These are phyloP conservation scores for Umbellularia californica DNA, from an alignment of 164 flowering plant species.

Conservation along the genomic window DNA sequence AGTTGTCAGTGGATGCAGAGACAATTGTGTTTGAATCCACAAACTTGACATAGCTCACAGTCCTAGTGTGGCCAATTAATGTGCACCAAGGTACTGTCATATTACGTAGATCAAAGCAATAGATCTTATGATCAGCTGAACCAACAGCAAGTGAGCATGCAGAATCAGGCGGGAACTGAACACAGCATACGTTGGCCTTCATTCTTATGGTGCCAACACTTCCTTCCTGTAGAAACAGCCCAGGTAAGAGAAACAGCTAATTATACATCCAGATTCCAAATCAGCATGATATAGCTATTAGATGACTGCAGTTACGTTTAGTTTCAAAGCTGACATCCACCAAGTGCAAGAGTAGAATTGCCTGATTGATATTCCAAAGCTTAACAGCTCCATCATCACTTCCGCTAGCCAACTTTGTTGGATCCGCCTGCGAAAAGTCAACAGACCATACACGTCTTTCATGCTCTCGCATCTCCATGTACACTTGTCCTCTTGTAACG, in stretches of 20 bases:
- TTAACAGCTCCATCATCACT: slow-evolving; percentile 95
- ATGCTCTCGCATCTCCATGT: slow-evolving; percentile 84
- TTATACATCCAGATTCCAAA: slow-evolving; percentile 29
- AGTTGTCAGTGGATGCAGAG: slow-evolving; percentile 93
- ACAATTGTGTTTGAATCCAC: slow-evolving; percentile 77
- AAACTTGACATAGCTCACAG: slow-evolving; percentile 96
- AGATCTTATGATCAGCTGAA: slow-evolving; percentile 90
- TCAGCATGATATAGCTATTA: slow-evolving; percentile 28
- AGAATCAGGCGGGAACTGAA: slow-evolving; percentile 84
- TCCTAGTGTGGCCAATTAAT: slow-evolving; percentile 68
- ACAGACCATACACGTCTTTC: slow-evolving; percentile 95
- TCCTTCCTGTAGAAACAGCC: slow-evolving; percentile 64
- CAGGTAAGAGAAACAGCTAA: slow-evolving; percentile 49
- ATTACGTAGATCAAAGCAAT: slow-evolving; percentile 88
- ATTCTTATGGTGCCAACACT: slow-evolving; percentile 84
- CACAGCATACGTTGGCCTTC: slow-evolving; percentile 94
- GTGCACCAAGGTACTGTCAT: slow-evolving; percentile 67
- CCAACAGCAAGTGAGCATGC: slow-evolving; percentile 84
- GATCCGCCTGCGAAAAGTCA: slow-evolving; percentile 86
- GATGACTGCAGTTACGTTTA: slow-evolving; percentile 73
- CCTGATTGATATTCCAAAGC: slow-evolving; percentile 99
- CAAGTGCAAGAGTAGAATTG: slow-evolving; percentile 87
- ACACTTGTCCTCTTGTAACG: slow-evolving; percentile 68
- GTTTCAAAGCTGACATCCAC: slow-evolving; percentile 92
- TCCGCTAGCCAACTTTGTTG: slow-evolving; percentile 92